A percentile compares a stretch with the other conserved stretches of the same genome.
Conservation (phyloP, 108 stramenopile species). For the Pelagomonas calceolata region DNA sequence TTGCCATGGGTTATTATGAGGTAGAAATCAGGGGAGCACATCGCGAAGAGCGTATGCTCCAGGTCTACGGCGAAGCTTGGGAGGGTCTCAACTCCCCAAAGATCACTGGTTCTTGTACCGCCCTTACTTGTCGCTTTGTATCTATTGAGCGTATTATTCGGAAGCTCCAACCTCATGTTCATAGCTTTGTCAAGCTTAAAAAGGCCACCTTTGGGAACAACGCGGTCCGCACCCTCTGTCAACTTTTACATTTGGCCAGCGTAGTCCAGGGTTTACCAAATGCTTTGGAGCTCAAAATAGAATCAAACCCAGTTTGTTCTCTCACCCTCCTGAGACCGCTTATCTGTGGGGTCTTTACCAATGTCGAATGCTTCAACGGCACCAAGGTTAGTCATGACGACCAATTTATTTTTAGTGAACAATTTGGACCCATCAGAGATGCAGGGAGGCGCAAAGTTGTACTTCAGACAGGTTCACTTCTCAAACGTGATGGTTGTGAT, state of each 20-base stretch:
- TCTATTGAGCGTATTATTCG: neutral
- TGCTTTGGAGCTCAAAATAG: neutral
- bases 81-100: neutral
- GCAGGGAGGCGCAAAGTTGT: no score
- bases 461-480: neutral
- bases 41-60: neutral
- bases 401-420: neutral
- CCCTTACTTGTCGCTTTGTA: neutral
- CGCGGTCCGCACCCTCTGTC: neutral
- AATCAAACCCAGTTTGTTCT: neutral
- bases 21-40: neutral
- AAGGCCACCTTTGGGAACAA: neutral
- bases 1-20: neutral
- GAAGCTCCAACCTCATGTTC: neutral
- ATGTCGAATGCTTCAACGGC: neutral
- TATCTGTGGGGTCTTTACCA: neutral
- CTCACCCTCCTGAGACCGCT: neutral
- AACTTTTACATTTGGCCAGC: neutral
- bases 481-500: neutral
- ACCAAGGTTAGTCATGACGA: neutral
- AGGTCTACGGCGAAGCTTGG: neutral
- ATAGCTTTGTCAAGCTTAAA: neutral
- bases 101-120: neutral
- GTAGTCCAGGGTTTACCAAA: neutral
- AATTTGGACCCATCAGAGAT: neutral